phyloP scores from a whole-genome alignment of 2,329 filamentous ascomycete genomes.

The Talaromyces sp. region DNA sequence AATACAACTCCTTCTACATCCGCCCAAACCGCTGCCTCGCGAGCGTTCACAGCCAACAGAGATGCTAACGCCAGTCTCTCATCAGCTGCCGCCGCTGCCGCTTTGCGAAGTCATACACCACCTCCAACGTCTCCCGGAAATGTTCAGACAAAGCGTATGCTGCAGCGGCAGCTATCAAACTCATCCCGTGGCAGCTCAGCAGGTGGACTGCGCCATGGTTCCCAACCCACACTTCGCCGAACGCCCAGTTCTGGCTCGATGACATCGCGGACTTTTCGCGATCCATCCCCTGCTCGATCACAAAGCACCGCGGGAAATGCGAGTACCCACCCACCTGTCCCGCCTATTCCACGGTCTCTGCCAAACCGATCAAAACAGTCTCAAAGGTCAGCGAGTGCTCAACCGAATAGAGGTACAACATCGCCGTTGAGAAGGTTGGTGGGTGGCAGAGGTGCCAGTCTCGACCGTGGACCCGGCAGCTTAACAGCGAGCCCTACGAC shows the following conservation, averaged over 20 bases:
- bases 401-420: conserved; percentile 45
- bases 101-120: conserved; percentile 72
- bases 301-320: conserved; percentile 44
- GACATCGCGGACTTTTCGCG: conserved; percentile 83
- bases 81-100: conserved; percentile 80
- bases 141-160: conserved; percentile 82
- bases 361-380: conserved; percentile 28
- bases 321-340: conserved; percentile 66
- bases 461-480: conserved; percentile 33
- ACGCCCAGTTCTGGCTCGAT: conserved; percentile 74
- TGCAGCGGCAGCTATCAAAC: conserved; percentile 67
- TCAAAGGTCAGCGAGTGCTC: conserved; percentile 50
- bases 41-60: conserved; percentile 71
- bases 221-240: conserved; percentile 54
- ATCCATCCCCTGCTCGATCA: conserved; percentile 58
- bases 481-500: conserved; percentile 19
- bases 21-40: conserved; percentile 74
- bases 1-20: conserved; percentile 64
- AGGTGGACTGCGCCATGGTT: conserved; percentile 39
- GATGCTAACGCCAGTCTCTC: conserved; percentile 66
- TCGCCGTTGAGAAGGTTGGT: conserved; percentile 42
- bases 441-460: conserved; percentile 37
- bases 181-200: conserved; percentile 61
- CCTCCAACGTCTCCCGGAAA: conserved; percentile 76
- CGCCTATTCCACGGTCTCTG: conserved; percentile 61